These are phyloP conservation scores for Rhizopogon sp. DNA, from an alignment of 768 basidiomycete genomes.

Conservation along the genomic window DNA sequence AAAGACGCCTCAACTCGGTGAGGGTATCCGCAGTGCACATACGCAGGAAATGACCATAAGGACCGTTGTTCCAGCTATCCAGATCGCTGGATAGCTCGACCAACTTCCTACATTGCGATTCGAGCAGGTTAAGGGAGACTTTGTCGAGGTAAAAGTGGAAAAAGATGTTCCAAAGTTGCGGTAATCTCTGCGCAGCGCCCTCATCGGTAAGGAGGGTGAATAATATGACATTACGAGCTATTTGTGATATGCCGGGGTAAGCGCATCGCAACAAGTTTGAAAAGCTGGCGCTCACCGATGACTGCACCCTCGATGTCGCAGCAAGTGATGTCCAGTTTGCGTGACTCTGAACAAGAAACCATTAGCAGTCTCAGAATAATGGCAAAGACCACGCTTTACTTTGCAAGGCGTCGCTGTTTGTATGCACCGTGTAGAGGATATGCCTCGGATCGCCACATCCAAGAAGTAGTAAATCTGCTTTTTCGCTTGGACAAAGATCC, in stretches of 20 bases:
- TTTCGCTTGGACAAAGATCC: slow-evolving; percentile 40
- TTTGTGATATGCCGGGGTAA: background rate
- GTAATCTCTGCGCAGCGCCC: slow-evolving; percentile 8
- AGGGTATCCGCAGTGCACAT: slow-evolving; percentile 21
- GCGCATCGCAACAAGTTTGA: background rate
- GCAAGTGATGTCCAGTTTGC: slow-evolving; percentile 23
- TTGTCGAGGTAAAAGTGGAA: slow-evolving; percentile 24
- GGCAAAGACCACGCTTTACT: background rate
- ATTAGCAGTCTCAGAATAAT: background rate
- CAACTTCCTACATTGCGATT: slow-evolving; percentile 24
- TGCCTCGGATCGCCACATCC: slow-evolving; percentile 56
- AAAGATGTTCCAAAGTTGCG: slow-evolving; percentile 26
- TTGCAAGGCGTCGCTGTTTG: background rate
- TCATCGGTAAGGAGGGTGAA: slow-evolving; percentile 24
- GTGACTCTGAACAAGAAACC: slow-evolving; percentile 11
- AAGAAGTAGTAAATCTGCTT: slow-evolving; percentile 46
- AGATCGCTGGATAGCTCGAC: slow-evolving; percentile 9
- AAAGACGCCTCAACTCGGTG: slow-evolving; percentile 14
- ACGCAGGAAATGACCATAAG: slow-evolving; percentile 21
- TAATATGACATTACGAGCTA: slow-evolving; percentile 24
- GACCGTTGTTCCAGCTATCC: slow-evolving; percentile 20
- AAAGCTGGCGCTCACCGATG: slow-evolving; percentile 13
- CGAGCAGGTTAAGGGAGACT: slow-evolving; percentile 17
- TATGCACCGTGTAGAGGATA: slow-evolving; percentile 43
- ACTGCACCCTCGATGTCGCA: slow-evolving; percentile 26